Evolutionary conservation across 1,139 yeast species (phyloP).

Genomic region (Geotrichum histeridarum): DNA sequence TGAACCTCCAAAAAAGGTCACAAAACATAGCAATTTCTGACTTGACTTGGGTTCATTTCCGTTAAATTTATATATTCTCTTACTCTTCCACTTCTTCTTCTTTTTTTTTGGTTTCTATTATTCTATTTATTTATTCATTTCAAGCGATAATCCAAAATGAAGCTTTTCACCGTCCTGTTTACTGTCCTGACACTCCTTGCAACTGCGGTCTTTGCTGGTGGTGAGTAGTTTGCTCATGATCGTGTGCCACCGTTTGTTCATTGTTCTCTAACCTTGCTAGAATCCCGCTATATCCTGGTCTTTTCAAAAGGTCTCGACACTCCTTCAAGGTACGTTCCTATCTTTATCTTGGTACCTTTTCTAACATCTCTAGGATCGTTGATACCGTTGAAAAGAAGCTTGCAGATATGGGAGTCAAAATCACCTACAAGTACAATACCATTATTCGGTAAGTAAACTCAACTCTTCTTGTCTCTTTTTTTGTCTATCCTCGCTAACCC

Average conservation of each 20-base stretch:
- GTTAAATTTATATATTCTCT: too few relatives aligned
- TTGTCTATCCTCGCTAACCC: conserved; percentile 36
- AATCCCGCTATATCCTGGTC: conserved; percentile 31
- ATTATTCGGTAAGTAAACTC: conserved; percentile 27
- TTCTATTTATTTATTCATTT: too few relatives aligned
- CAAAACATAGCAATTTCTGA: too few relatives aligned
- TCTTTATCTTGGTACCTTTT: background rate
- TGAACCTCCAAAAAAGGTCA: too few relatives aligned
- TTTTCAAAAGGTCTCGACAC: conserved; percentile 37
- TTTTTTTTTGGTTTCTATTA: too few relatives aligned
- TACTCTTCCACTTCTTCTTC: too few relatives aligned
- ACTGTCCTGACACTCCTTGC: conserved; percentile 40
- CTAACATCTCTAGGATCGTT: conserved; percentile 25
- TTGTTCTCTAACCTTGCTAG: background rate
- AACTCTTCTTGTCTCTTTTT: too few relatives aligned
- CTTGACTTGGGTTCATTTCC: too few relatives aligned
- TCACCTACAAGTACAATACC: conserved; percentile 41
- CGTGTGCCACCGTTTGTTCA: background rate
- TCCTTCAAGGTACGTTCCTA: conserved; percentile 28
- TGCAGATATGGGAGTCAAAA: conserved; percentile 37
- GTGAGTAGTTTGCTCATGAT: conserved; percentile 11
- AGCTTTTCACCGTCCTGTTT: conserved; percentile 41
- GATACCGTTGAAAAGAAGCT: conserved; percentile 34
- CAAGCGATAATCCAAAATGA: background rate
- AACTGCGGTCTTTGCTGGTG: conserved; percentile 17